Conservation (phyloP, 1,284 basidiomycete species). For the Ganoderma leucocontextum region DNA sequence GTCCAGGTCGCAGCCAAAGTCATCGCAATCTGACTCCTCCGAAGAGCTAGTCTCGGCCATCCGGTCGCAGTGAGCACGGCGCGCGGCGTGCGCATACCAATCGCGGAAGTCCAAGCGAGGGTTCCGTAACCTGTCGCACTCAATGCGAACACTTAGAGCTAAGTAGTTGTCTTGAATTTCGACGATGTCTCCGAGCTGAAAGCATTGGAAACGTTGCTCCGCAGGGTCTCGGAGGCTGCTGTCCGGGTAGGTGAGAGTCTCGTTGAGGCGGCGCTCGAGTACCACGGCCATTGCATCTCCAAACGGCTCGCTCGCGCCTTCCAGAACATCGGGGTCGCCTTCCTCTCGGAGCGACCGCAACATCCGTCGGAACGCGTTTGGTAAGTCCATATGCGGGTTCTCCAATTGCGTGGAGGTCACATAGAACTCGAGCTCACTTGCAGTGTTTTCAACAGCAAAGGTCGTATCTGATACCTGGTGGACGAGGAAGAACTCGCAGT, state of each 20-base stretch:
- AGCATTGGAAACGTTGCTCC: background rate
- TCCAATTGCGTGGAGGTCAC: background rate
- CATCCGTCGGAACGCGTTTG: background rate
- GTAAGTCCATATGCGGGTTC: background rate
- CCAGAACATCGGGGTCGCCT: constrained; percentile 4
- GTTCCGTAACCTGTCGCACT: background rate
- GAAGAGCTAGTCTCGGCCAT: background rate
- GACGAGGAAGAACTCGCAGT: background rate
- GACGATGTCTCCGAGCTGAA: background rate
- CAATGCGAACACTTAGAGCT: background rate
- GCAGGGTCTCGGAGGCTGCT: background rate
- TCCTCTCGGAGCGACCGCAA: background rate
- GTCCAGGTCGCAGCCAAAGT: background rate
- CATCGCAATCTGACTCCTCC: background rate
- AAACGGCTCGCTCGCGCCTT: background rate
- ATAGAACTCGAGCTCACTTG: background rate
- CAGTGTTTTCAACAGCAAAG: background rate
- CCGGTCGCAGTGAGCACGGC: background rate
- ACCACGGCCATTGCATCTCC: background rate
- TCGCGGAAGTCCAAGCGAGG: background rate
- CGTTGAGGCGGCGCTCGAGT: background rate
- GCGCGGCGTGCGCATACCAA: background rate
- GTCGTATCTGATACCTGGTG: background rate
- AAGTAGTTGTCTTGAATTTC: background rate
- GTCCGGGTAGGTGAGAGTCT: background rate